Evolutionary conservation across 306 rosid genomes (phyloP).

Genomic region (Trifolium pratense): DNA sequence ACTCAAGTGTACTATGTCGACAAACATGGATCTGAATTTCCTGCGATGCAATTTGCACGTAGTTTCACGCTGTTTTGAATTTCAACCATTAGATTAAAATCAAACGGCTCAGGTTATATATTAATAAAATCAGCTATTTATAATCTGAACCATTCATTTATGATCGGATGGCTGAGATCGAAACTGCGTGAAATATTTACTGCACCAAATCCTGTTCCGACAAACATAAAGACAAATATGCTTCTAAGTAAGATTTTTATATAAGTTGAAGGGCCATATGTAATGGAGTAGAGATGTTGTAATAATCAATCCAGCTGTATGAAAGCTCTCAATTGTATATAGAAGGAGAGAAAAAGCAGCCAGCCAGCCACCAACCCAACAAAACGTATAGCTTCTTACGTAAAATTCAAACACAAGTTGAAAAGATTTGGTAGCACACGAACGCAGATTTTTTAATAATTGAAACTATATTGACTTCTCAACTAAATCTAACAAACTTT

Average conservation of each 20-base stretch:
- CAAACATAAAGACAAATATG: constrained; percentile 28
- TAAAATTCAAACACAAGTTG: constrained; percentile 9
- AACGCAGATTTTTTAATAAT: not conserved
- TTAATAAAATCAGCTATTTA: too few relatives aligned
- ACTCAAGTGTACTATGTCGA: too few relatives aligned
- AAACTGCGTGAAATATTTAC: too few relatives aligned
- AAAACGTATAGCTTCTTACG: constrained; percentile 25
- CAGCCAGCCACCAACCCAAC: constrained; percentile 34
- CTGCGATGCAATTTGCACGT: too few relatives aligned
- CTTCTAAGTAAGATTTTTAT: not conserved
- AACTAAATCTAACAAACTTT: constrained; percentile 39
- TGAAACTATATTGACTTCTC: constrained; percentile 15
- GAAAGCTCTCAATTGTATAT: constrained; percentile 5
- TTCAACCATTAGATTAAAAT: too few relatives aligned
- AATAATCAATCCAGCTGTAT: constrained; percentile 39
- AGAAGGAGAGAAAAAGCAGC: not conserved
- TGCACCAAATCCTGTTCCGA: too few relatives aligned
- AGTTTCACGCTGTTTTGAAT: too few relatives aligned
- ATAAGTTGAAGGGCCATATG: constrained; percentile 10
- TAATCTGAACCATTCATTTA: too few relatives aligned
- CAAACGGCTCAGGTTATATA: too few relatives aligned
- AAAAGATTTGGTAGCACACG: not conserved
- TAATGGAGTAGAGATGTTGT: constrained; percentile 28
- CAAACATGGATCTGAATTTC: too few relatives aligned
- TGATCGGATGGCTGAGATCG: too few relatives aligned